Percentiles rank a stretch among this genome's conserved stretches.
These are phyloP conservation scores for Podospora tetraspora DNA, from an alignment of 495 filamentous ascomycete species.

Conservation along the genomic window DNA sequence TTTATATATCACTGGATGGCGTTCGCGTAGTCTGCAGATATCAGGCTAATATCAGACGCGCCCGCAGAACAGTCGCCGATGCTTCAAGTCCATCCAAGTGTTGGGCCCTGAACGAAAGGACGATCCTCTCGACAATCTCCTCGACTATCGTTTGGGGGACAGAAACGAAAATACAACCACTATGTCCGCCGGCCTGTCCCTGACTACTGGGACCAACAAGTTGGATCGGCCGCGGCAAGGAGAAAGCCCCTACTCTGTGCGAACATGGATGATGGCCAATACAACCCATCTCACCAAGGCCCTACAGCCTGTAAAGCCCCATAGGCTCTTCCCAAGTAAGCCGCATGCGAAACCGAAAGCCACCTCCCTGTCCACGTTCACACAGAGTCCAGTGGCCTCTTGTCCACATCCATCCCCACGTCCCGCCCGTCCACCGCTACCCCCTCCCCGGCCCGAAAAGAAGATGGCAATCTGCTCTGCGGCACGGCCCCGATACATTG, in stretches of 20 bases:
- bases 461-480: background rate
- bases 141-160: background rate
- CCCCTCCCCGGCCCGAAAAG: background rate
- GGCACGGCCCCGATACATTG: background rate
- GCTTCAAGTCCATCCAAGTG: background rate
- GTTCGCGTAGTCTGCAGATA: background rate
- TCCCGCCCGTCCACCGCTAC: too few relatives aligned
- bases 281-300: background rate
- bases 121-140: background rate
- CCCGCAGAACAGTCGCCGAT: background rate
- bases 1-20: background rate
- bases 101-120: background rate
- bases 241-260: background rate
- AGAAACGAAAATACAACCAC: too few relatives aligned
- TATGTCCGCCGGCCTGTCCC: too few relatives aligned
- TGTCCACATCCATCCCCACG: background rate
- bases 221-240: background rate
- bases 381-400: background rate
- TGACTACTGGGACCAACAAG: too few relatives aligned
- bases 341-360: background rate
- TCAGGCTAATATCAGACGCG: background rate
- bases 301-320: background rate
- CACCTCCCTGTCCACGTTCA: background rate
- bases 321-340: background rate
- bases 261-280: background rate